phyloP scores from a whole-genome alignment of 805 yeast species.

The Saccharomycopsis fodiens region DNA sequence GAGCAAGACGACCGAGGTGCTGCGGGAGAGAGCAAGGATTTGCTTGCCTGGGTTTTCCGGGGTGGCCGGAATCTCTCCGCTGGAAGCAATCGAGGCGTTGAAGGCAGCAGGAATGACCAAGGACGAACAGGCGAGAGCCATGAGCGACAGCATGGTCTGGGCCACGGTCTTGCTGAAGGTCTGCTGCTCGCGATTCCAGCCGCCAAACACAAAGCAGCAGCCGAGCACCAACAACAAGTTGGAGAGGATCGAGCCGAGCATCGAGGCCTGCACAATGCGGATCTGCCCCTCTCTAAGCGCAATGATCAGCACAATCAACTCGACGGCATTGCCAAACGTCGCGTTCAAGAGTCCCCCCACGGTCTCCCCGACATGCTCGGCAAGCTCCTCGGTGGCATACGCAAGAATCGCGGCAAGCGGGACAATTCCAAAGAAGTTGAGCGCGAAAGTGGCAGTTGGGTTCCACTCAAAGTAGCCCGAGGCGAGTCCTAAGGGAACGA shows the following conservation, averaged over 20 bases:
- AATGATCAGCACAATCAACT: conserved; percentile 86
- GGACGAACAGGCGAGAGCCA: conserved; percentile 87
- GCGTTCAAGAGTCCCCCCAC: conserved; percentile 93
- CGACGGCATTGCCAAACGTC: conserved; percentile 96
- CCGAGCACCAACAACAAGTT: conserved; percentile 87
- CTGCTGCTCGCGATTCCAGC: conserved; percentile 73
- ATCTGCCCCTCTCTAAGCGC: conserved; percentile 83
- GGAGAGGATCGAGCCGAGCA: conserved; percentile 90
- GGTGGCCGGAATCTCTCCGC: conserved; percentile 30
- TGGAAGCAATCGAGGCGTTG: conserved; percentile 66
- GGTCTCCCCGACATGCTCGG: conserved; percentile 84
- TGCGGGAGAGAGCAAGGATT: conserved; percentile 74
- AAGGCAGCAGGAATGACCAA: conserved; percentile 93
- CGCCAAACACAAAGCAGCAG: conserved; percentile 93
- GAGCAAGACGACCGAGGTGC: conserved; percentile 74
- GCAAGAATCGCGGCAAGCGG: conserved; percentile 90
- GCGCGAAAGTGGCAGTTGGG: conserved; percentile 48
- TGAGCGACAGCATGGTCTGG: conserved; percentile 91
- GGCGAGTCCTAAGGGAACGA: conserved; percentile 85
- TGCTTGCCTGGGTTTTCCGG: conserved; percentile 34
- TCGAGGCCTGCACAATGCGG: conserved; percentile 92
- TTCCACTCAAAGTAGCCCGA: conserved; percentile 56
- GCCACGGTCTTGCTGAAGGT: conserved; percentile 93
- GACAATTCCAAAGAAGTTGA: conserved; percentile 84
- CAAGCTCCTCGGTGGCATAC: conserved; percentile 86